Base-by-base conservation (phyloP, 1,284 basidiomycete genomes). In the Porogramme epimiltina region DNA sequence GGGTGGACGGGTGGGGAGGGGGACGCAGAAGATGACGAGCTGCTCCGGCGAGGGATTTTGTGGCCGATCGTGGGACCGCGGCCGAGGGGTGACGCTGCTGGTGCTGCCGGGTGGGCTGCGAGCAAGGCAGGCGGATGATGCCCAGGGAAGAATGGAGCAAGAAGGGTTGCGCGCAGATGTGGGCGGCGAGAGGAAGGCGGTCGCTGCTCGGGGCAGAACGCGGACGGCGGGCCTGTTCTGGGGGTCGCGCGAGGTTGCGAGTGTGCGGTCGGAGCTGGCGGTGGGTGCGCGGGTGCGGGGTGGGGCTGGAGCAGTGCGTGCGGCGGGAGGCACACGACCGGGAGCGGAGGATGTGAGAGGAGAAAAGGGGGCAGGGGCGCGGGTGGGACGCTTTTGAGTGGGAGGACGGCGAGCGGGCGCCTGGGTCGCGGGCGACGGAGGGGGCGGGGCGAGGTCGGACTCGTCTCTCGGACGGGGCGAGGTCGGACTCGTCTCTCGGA, bases 281-380 rank as follows among this genome's bases (percentile, higher is more conserved):
- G 11, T 19, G 23, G 20, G 25, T 49, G 47, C 13, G 47, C 18
- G 43, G 31, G 43, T 24, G 19, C 19, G 47, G 19, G 42, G n/a
- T 6, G 10, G 45, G 19, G 26, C 26, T 20, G 45, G 41, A 20
- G 43, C 24, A 10, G 37, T 25, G 28, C 20, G 36, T 13, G 33
- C 20, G 39, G 22, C 44, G 16, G 31, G 48, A 48, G 58, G 66
- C 66, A 67, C 64, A 65, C 64, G 64, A 66, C 61, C 62, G 26
- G 18, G 47, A 15, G 36, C n/a, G 19, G 28, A 13, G 28, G 8
- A 8, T 31, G 28, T 20, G 34, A 22, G 40, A 25, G 49, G 40
- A 23, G 47, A 40, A 52, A 42, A 55, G 38, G 45, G 57, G 49
- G 36, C 38, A 50, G 43, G 39, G 47, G 22, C 33, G 26, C 37